Evolutionary conservation across 1,139 yeast species (phyloP), one percentile per base, ranked within the genome.

Genomic region (Chernovozyma sophiae-reginae): DNA sequence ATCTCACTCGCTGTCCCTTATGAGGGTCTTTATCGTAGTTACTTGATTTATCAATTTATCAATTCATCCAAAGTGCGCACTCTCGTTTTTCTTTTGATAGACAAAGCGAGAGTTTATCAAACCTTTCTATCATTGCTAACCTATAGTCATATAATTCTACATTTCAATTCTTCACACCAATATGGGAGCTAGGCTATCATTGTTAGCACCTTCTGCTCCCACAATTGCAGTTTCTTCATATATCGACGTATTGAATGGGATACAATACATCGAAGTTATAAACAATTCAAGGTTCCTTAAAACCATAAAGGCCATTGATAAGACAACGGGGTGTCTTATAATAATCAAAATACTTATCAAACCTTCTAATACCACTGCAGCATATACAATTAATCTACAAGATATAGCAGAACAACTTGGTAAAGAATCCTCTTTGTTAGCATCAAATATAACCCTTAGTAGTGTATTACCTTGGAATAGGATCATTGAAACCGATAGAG

Each of bases 151-250:
- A n/a, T n/a, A n/a, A n/a, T n/a, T n/a, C n/a, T n/a, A 25, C 10
- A 7, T n/a, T 25, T n/a, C 13, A 25, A 7, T n/a, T 25, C 13
- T n/a, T 12, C n/a, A n/a, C n/a, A 27, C 15, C 18, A 26, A 6
- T 16, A 89, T 90, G 97, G 97, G 97, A 14, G 87, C 86, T 16
- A 84, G 85, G 56, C 65, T 90, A 46, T 89, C 97, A 4, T 67
- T 86, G 33, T 63, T 87, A 53, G 87, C 96, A 22, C 96, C 96
- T 5, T 79, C 92, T 12, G 89, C 97, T 3, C 90, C 95, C 4
- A 86, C 97, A 1, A 86, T 92, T 50, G 96, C 95, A 11, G 73
- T 89, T 4, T 89, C 94, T 24, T 90, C 97, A 1, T 92, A 90
- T 51, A 77, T 92, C 27, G 86, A 86, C 49, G 87, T 86, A 36